Base-by-base conservation (phyloP, 1,284 basidiomycete species). In the Boletus sp. region DNA sequence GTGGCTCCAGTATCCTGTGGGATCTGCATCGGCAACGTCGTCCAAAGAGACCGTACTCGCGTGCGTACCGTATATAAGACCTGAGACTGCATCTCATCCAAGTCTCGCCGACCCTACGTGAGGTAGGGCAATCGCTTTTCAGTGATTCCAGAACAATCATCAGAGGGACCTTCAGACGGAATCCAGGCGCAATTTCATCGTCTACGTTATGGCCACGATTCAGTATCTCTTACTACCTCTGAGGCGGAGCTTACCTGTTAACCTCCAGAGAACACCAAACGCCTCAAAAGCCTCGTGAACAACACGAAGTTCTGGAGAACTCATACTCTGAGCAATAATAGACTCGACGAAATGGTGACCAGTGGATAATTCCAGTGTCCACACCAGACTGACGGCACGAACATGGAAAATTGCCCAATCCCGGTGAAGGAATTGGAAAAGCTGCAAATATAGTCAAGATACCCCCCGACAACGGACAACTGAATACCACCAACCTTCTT, bases 11-110 rank as follows among this genome's bases (percentile, higher is more conserved):
- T 25, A 94, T 74, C n/a, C 90, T 89, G 60, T 49, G 32, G 35
- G 25, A 54, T 51, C 36, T 44, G 50, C 43, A 46, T 44, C 41
- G 22, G 47, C 41, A 45, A 42, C 37, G 3, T 23, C 33, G 9
- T 45, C 36, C 29, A 34, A 48, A 20, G 37, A 36, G 26, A 44
- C 39, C 16, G 19, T 20, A 34, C 16, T 17, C n/a, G 29, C 8
- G 42, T 34, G 49, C 74, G 44, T 65, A 93, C 91, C 92, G 80
- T 49, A 91, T 73, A 65, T 94, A 94, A 1, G 91, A 94, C 61
- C 85, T 87, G n/a, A 95, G 73, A 61, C 85, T 93, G 60, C 89
- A 92, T 25, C 93, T 80, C 87, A 97, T 92, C 94, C 94, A 97
- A 0, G 92, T 93, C 66, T 96, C 94, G 6, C 88, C 89, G 30